phyloP scores from a whole-genome alignment of 2,329 filamentous ascomycete species.

The Aspergillus calidoustus region DNA sequence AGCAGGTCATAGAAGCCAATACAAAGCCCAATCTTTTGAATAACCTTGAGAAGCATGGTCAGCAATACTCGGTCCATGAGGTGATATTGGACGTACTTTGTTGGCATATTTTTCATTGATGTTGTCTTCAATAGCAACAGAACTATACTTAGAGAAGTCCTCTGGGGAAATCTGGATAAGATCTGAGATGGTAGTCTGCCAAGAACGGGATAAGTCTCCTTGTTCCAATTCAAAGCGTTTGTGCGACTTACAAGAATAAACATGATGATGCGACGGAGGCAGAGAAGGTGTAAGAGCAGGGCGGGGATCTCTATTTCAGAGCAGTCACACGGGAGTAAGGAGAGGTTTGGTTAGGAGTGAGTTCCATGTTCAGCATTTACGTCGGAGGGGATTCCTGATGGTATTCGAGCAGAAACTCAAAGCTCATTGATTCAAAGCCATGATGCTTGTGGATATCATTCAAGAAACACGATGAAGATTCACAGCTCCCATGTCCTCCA shows the following conservation, averaged over 20 bases:
- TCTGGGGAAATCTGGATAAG: conserved; percentile 89
- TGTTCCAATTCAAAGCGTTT: neutral
- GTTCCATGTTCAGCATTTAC: conserved; percentile 25
- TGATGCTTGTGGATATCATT: neutral
- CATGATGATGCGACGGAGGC: conserved; percentile 38
- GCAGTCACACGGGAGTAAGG: conserved; percentile 15
- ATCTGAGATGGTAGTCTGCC: conserved; percentile 88
- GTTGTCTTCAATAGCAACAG: conserved; percentile 88
- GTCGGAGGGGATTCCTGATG: conserved; percentile 4
- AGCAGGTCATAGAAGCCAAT: conserved; percentile 91
- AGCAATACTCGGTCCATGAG: neutral
- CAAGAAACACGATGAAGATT: conserved; percentile 8
- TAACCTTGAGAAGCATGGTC: conserved; percentile 59
- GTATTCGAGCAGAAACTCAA: neutral
- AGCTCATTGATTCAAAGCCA: conserved; percentile 2
- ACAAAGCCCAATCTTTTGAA: conserved; percentile 92
- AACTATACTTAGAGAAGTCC: conserved; percentile 81
- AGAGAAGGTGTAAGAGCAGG: conserved; percentile 3
- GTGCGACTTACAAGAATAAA: conserved; percentile 54
- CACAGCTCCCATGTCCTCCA: conserved; percentile 7
- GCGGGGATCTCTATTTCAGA: conserved; percentile 17
- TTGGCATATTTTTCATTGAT: conserved; percentile 98
- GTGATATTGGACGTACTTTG: conserved; percentile 59
- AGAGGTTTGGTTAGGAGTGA: conserved; percentile 7
- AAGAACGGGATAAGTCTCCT: conserved; percentile 18